Percentiles rank a stretch among this genome's conserved stretches.
Conservation (phyloP, 345 rosid genomes). For the Camelina hispida region DNA sequence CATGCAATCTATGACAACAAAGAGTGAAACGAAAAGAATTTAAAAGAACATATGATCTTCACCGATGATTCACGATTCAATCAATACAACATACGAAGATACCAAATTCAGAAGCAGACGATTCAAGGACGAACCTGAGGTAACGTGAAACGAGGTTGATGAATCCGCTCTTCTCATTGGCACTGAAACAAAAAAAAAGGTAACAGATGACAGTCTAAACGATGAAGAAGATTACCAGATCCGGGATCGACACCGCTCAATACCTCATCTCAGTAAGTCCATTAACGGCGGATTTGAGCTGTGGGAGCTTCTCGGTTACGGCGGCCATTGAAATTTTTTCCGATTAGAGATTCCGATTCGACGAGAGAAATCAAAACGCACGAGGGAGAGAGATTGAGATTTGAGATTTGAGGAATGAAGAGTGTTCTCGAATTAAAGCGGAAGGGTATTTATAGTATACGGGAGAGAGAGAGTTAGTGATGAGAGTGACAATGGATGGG, state of each 20-base stretch:
- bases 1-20: too few species aligned
- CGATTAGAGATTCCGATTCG: conserved; percentile 22
- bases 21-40: too few species aligned
- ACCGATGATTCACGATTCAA: neutral
- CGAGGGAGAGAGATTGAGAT: conserved; percentile 3
- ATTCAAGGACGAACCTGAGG: conserved; percentile 59
- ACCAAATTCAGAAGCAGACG: neutral
- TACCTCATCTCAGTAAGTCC: conserved; percentile 75
- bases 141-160: conserved; percentile 81
- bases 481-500: conserved; percentile 23
- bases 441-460: conserved; percentile 19
- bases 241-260: conserved; percentile 10
- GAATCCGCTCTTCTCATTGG: conserved; percentile 57
- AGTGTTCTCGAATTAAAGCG: conserved; percentile 31
- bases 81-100: neutral
- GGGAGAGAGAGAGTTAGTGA: conserved; percentile 26
- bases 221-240: conserved; percentile 36
- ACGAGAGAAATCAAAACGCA: conserved; percentile 3
- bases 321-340: conserved; percentile 52
- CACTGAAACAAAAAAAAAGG: conserved; percentile 23
- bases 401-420: conserved; percentile 17
- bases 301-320: conserved; percentile 59
- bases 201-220: conserved; percentile 3
- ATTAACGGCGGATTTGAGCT: conserved; percentile 56
- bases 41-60: too few species aligned